Evolutionary conservation across 805 yeast genomes (phyloP), one percentile per base, ranked within the genome.

Genomic region (Cyberlindnera bimundalis): DNA sequence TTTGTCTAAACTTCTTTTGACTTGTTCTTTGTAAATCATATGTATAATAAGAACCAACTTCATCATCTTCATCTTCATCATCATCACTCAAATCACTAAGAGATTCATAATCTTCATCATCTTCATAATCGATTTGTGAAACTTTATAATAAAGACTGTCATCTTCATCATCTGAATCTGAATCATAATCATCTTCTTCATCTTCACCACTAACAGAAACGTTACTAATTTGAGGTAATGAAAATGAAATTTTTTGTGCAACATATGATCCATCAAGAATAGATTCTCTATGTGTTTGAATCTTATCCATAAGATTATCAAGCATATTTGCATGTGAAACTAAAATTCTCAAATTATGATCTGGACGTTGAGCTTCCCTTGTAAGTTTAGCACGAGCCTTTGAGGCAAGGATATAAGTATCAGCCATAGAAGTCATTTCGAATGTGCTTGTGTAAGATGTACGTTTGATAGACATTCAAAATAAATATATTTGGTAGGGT

Each of bases 241-340:
- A 16, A 43, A 45, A 37, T 11, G 39, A n/a, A 12, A 40, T 32
- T 14, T 33, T 42, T 29, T 38, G 38, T 8, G 35, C 29, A 14
- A 33, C n/a, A 20, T 45, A 44, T 9, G 42, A 37, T 18, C 41
- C 34, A 32, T 31, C 31, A 16, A 48, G 26, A 35, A 42, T 32
- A 29, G 45, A 35, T 37, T 45, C 45, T 31, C 48, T 45, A 27
- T 45, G 49, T n/a, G 40, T 33, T 14, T 50, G 51, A 27, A 57
- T 55, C 16, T 18, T 42, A 11, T 54, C 61, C 53, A 54, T 47
- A 6, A 57, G 33, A 33, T 49, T 39, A 25, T 57, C 61, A 6
- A 57, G 36, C 25, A 57, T 24, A 37, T 57, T 57, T 5, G 61
- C 61, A 42, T 57, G 61, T 13, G 50, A 46, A 2, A 57, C 59